Evolutionary conservation across 768 basidiomycete genomes (phyloP), one percentile per base, ranked within the genome.

Genomic region (Lentinula sp.): DNA sequence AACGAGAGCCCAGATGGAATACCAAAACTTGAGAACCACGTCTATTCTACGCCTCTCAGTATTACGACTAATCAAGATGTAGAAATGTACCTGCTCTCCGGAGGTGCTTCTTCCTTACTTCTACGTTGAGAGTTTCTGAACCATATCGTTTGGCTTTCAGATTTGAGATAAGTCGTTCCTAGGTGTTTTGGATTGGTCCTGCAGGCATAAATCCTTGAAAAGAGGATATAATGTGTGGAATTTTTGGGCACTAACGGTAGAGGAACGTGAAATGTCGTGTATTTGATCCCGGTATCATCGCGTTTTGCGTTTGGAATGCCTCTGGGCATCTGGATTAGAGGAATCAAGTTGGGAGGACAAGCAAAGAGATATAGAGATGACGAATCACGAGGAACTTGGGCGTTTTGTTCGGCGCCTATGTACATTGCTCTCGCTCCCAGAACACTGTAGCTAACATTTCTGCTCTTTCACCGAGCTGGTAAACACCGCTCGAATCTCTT

Each of bases 111-210:
- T 48, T 73, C 71, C 67, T 84, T 84, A 63, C 76, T 78, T 70
- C 80, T 84, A 39, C 78, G 78, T 55, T 76, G 71, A 16, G 83
- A 78, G 72, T 90, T 91, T 67, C 89, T 77, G 9, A 83, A 76
- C 89, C 90, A 93, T 13, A 90, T 69, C 0, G 83, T 84, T 66
- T 94, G 88, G 9, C 80, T 75, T 39, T 93, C 91, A 1, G 83
- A 79, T 68, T 92, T 93, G 58, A 93, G 78, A 69, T 94, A 95
- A 5, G 82, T 84, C 7, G 89, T 84, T 35, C 84, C 85, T 70
- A 85, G 80, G 66, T 93, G 88, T 69, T 93, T 94, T 37, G 88
- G 89, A 70, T 92, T 93, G 35, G 85, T 80, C 60, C 89, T 92
- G 66, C 10, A 56, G 39, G 3, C n/a, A 32, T 15, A 5, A 21